Evolutionary conservation across 257 asterid species (phyloP).

Genomic region (Solanum bulbocastanum): DNA sequence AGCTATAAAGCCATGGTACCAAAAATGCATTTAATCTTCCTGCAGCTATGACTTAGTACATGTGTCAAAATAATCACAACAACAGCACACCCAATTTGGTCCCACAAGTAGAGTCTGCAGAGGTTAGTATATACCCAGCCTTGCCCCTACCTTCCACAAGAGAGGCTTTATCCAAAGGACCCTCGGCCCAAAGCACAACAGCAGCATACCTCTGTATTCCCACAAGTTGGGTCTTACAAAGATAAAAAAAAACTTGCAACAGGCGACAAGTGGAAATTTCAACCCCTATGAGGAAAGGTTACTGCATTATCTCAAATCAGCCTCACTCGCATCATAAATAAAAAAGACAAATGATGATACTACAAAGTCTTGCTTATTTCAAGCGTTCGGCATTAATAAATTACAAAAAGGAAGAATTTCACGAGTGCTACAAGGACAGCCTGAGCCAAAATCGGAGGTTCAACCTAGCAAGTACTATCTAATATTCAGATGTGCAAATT

Average conservation of each 20-base stretch:
- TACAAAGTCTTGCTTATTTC: neutral
- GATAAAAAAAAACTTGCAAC: neutral
- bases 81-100: neutral
- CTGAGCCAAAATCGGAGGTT: neutral
- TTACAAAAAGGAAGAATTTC: neutral
- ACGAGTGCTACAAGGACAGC: neutral
- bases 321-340: neutral
- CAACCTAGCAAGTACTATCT: neutral
- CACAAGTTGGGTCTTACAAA: neutral
- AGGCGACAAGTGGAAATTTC: neutral
- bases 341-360: neutral
- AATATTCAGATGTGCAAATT: neutral
- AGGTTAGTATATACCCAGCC: neutral
- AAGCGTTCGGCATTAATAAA: neutral
- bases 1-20: neutral
- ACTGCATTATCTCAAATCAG: neutral
- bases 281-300: neutral
- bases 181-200: neutral
- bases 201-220: neutral
- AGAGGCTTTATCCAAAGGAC: neutral
- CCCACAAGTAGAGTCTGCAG: neutral
- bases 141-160: neutral
- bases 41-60: neutral
- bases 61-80: neutral
- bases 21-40: neutral